Percentiles rank a stretch among this genome's conserved stretches.
phyloP scores from a whole-genome alignment of 495 filamentous ascomycete species.

The Pyronema omphalodes region DNA sequence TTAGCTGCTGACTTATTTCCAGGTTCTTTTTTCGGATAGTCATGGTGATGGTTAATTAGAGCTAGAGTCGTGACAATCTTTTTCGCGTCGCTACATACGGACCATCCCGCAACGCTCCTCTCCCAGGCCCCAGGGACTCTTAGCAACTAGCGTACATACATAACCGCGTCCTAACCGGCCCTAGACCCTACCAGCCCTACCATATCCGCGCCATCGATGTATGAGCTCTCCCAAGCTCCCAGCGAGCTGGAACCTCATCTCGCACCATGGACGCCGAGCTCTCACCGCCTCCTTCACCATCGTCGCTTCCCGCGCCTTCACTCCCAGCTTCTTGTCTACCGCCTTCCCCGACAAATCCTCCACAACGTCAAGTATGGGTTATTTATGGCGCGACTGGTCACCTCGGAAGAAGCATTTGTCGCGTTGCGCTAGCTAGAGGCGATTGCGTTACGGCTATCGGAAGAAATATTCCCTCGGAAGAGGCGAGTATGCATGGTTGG shows the following conservation, averaged over 20 bases:
- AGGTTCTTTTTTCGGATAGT: too few relatives aligned
- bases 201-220: background rate
- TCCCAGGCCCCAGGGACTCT: too few relatives aligned
- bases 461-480: slow-evolving; percentile 56
- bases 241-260: background rate
- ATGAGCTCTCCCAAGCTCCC: too few relatives aligned
- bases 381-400: slow-evolving; percentile 92
- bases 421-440: slow-evolving; percentile 55
- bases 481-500: slow-evolving; percentile 48
- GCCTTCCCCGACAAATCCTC: slow-evolving; percentile 49
- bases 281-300: background rate
- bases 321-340: slow-evolving; percentile 67
- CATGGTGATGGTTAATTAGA: too few relatives aligned
- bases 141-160: too few relatives aligned
- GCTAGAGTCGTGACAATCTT: too few relatives aligned
- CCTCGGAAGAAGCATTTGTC: slow-evolving; percentile 80
- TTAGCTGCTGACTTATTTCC: too few relatives aligned
- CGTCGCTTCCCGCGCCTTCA: slow-evolving; percentile 18
- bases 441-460: slow-evolving; percentile 85
- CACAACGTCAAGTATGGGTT: slow-evolving; percentile 68
- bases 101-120: too few relatives aligned
- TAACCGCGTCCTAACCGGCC: background rate
- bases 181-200: background rate
- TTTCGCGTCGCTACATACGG: too few relatives aligned
- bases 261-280: background rate